These are phyloP conservation scores for Gossypium davidsonii DNA, from an alignment of 441 rosid genomes.

Conservation along the genomic window DNA sequence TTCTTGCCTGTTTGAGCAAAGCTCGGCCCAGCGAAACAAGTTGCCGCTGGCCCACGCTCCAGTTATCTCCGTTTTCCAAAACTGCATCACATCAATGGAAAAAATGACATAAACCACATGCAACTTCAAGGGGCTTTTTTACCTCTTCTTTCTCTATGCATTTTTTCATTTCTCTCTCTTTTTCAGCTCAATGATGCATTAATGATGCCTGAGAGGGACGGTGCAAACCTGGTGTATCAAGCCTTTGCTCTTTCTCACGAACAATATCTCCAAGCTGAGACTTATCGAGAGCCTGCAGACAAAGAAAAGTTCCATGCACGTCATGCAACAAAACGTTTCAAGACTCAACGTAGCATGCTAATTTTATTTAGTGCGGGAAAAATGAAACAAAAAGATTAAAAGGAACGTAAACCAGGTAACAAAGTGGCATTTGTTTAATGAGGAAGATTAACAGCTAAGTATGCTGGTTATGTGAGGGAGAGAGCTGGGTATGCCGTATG, in stretches of 20 bases:
- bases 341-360: conserved; percentile 5
- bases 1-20: conserved; percentile 85
- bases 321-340: neutral
- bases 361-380: neutral
- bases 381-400: neutral
- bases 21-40: conserved; percentile 94
- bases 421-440: neutral
- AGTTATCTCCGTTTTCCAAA: conserved; percentile 95
- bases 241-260: conserved; percentile 81
- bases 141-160: neutral
- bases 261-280: conserved; percentile 88
- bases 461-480: neutral
- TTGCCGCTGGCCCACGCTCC: conserved; percentile 99
- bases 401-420: neutral
- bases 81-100: conserved; percentile 34
- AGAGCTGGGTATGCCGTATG: neutral
- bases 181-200: neutral
- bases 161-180: neutral
- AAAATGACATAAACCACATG: conserved; percentile 4
- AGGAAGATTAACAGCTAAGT: neutral
- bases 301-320: conserved; percentile 7
- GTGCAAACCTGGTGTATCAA: conserved; percentile 73
- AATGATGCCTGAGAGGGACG: conserved; percentile 1
- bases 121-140: conserved; percentile 5
- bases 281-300: conserved; percentile 80